These are phyloP conservation scores for Aspergillus clavatus DNA, from an alignment of 2,329 filamentous ascomycete species.

Conservation along the genomic window DNA sequence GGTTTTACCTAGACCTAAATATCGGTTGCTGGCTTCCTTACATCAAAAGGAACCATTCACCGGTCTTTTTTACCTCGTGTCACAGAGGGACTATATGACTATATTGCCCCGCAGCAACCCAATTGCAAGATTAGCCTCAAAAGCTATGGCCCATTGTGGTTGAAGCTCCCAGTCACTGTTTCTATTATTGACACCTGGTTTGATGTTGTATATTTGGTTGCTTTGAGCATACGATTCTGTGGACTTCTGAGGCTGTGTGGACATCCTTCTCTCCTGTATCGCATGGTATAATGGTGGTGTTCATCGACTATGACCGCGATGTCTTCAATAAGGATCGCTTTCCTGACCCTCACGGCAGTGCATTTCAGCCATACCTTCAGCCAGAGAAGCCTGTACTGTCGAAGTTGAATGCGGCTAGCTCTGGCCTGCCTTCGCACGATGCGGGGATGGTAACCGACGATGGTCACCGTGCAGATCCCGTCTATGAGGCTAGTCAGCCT, in stretches of 20 bases:
- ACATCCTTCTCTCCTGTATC: slow-evolving; percentile 3
- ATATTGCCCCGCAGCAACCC: slow-evolving; percentile 29
- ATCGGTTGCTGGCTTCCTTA: too few relatives aligned
- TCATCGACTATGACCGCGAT: slow-evolving; percentile 43
- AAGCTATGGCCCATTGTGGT: slow-evolving; percentile 14
- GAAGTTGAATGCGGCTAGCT: slow-evolving; percentile 14
- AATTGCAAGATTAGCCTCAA: slow-evolving; percentile 13
- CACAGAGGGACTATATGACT: slow-evolving; percentile 26
- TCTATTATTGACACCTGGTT: too few relatives aligned
- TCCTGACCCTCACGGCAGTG: slow-evolving; percentile 10
- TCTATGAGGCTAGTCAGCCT: neutral
- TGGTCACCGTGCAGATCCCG: slow-evolving; percentile 7
- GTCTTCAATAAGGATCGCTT: slow-evolving; percentile 25
- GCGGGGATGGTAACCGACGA: slow-evolving; percentile 11
- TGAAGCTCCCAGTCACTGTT: too few relatives aligned
- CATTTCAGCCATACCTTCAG: slow-evolving; percentile 14
- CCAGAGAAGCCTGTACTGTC: slow-evolving; percentile 21
- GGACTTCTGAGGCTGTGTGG: slow-evolving; percentile 10
- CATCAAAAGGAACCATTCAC: slow-evolving; percentile 14
- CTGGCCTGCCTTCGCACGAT: slow-evolving; percentile 9
- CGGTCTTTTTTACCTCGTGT: slow-evolving; percentile 14
- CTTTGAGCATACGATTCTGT: slow-evolving; percentile 5
- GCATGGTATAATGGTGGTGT: slow-evolving; percentile 43
- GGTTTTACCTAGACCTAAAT: too few relatives aligned
- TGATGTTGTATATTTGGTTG: too few relatives aligned